Percentiles rank a stretch among this genome's conserved stretches.
Conservation (phyloP, 352 stramenopile genomes). For the Aphanomyces astaci region DNA sequence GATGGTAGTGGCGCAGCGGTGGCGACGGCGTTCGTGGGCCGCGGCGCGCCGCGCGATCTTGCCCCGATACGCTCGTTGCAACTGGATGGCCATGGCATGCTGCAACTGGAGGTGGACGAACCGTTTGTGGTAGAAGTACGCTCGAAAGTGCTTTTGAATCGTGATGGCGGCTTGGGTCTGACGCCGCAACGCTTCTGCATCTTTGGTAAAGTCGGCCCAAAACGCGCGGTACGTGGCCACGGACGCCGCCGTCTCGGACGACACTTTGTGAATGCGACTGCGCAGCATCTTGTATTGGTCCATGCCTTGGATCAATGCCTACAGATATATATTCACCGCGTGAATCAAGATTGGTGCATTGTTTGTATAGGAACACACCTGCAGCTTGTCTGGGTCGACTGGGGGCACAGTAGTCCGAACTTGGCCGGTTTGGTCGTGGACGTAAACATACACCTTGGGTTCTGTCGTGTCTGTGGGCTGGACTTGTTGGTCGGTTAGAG, state of each 20-base stretch:
- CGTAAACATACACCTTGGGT: constrained; percentile 45
- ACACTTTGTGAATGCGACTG: constrained; percentile 45
- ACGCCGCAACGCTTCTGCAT: constrained; percentile 41
- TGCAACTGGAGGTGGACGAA: constrained; percentile 44
- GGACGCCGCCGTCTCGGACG: constrained; percentile 18
- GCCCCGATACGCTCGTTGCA: constrained; percentile 62
- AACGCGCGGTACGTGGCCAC: constrained; percentile 68
- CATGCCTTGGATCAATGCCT: constrained; percentile 35
- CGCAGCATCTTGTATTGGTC: constrained; percentile 61
- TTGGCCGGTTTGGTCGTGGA: constrained; percentile 49
- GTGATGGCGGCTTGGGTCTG: constrained; percentile 41
- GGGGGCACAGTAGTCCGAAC: constrained; percentile 37
- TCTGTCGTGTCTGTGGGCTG: too few relatives aligned
- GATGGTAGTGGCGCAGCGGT: constrained; percentile 38
- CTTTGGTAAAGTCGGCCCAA: constrained; percentile 50
- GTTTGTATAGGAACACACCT: constrained; percentile 24
- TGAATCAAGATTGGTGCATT: neutral
- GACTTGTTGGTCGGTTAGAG: neutral
- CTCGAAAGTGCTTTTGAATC: constrained; percentile 61
- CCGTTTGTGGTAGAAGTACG: constrained; percentile 34
- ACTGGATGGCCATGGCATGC: constrained; percentile 44
- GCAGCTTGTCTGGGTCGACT: constrained; percentile 49
- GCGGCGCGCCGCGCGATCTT: constrained; percentile 40
- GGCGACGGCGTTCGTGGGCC: constrained; percentile 29
- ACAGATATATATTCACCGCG: neutral